Evolutionary conservation across 805 yeast species (phyloP).

Genomic region (Ogataea dorogensis): DNA sequence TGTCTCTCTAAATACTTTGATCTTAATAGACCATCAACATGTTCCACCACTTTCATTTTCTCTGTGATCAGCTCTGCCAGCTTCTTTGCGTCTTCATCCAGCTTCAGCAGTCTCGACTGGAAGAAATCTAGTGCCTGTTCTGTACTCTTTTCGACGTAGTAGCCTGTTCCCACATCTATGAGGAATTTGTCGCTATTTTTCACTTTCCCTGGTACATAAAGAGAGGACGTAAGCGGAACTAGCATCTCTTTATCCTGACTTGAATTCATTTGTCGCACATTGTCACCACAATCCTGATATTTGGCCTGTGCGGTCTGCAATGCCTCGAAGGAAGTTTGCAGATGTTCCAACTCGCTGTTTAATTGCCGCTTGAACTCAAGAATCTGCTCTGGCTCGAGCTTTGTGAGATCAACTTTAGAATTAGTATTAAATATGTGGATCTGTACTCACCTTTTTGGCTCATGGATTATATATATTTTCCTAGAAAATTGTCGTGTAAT

Average conservation of each 20-base stretch:
- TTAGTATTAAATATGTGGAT: neutral
- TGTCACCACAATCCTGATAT: conserved; percentile 74
- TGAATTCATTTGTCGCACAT: conserved; percentile 52
- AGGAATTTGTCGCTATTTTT: conserved; percentile 64
- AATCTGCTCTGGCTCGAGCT: conserved; percentile 80
- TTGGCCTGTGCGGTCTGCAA: conserved; percentile 77
- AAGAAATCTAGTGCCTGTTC: conserved; percentile 70
- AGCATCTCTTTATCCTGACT: conserved; percentile 52
- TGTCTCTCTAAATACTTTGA: conserved; percentile 49
- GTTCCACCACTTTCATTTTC: conserved; percentile 62
- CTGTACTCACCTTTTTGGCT: conserved; percentile 17
- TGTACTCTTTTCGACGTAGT: conserved; percentile 77
- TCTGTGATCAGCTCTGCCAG: conserved; percentile 72
- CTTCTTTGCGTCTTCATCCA: conserved; percentile 70
- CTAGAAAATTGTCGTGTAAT: conserved; percentile 6
- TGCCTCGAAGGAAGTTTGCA: conserved; percentile 80
- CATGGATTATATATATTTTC: conserved; percentile 6
- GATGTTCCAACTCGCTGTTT: conserved; percentile 82
- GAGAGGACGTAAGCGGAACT: conserved; percentile 84
- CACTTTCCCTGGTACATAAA: conserved; percentile 85
- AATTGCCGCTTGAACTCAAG: conserved; percentile 78
- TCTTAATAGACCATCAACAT: conserved; percentile 58
- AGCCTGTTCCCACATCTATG: conserved; percentile 96
- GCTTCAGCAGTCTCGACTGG: conserved; percentile 66
- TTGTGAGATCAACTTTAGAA: conserved; percentile 53